Evolutionary conservation across 805 yeast genomes (phyloP).

Genomic region (Lipomyces anomalus): DNA sequence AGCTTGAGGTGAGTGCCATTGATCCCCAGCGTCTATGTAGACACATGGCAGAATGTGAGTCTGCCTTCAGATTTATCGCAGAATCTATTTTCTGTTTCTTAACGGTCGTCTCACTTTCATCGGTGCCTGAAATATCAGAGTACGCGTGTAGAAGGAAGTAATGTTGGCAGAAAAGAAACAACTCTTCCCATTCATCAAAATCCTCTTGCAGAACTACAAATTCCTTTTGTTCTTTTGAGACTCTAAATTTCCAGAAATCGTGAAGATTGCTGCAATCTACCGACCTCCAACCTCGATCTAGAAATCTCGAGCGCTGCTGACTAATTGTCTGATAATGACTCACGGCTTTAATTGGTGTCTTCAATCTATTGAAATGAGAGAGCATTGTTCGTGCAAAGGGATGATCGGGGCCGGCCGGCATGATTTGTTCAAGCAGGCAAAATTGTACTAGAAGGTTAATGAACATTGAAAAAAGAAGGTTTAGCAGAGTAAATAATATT

Average conservation of each 20-base stretch:
- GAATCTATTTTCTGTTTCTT: background rate
- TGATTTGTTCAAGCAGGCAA: conserved; percentile 61
- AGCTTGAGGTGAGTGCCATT: background rate
- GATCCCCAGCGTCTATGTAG: conserved; percentile 15
- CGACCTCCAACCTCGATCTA: conserved; percentile 39
- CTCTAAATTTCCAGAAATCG: conserved; percentile 50
- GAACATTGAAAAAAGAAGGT: background rate
- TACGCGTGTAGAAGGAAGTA: conserved; percentile 64
- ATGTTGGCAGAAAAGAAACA: conserved; percentile 67
- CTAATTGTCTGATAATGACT: conserved; percentile 46
- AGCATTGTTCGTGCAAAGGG: conserved; percentile 74
- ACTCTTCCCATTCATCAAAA: conserved; percentile 84
- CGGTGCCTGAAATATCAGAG: conserved; percentile 28
- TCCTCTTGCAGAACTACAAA: conserved; percentile 51
- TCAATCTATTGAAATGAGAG: conserved; percentile 57
- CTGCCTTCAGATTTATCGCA: background rate
- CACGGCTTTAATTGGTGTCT: conserved; percentile 67
- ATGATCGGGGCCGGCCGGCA: conserved; percentile 57
- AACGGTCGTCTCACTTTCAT: background rate
- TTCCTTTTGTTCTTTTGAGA: conserved; percentile 37
- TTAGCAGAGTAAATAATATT: background rate
- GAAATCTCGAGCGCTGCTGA: conserved; percentile 49
- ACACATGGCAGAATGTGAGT: background rate
- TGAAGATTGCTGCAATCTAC: conserved; percentile 44
- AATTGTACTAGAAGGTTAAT: conserved; percentile 42